Evolutionary conservation across 1,139 yeast species (phyloP).

Genomic region (Hyphopichia buzzinii): DNA sequence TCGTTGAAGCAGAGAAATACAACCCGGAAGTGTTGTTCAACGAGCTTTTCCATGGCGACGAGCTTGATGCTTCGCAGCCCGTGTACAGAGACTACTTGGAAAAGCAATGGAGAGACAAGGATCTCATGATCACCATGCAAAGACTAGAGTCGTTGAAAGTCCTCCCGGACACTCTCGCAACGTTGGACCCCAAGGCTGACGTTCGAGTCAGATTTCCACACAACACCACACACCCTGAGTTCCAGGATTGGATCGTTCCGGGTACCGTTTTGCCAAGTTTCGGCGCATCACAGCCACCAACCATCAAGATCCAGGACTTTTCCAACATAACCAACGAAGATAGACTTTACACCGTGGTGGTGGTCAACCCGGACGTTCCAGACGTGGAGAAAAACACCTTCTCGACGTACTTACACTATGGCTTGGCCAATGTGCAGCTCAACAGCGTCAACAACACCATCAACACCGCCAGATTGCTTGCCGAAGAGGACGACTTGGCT

Average conservation of each 20-base stretch:
- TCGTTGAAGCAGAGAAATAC: slow-evolving; percentile 52
- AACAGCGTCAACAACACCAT: slow-evolving; percentile 59
- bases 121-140: slow-evolving; percentile 76
- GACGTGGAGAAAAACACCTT: slow-evolving; percentile 67
- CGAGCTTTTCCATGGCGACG: slow-evolving; percentile 41
- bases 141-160: slow-evolving; percentile 82
- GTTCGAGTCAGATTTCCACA: slow-evolving; percentile 76
- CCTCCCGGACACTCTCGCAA: slow-evolving; percentile 92
- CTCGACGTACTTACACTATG: slow-evolving; percentile 76
- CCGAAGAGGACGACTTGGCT: slow-evolving; percentile 37
- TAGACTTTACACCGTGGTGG: slow-evolving; percentile 64
- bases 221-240: slow-evolving; percentile 46
- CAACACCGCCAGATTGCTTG: slow-evolving; percentile 46
- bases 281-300: slow-evolving; percentile 73
- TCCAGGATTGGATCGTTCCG: slow-evolving; percentile 67
- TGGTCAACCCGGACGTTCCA: slow-evolving; percentile 93
- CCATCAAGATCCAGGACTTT: slow-evolving; percentile 71
- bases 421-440: slow-evolving; percentile 66
- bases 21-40: slow-evolving; percentile 87
- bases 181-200: slow-evolving; percentile 78
- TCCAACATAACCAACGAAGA: slow-evolving; percentile 41
- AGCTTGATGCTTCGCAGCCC: slow-evolving; percentile 69
- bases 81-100: slow-evolving; percentile 71
- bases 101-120: slow-evolving; percentile 70
- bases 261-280: slow-evolving; percentile 73